A percentile compares a stretch with the other conserved stretches of the same genome.
Conservation (phyloP, 768 basidiomycete genomes). For the Suillus americanus region DNA sequence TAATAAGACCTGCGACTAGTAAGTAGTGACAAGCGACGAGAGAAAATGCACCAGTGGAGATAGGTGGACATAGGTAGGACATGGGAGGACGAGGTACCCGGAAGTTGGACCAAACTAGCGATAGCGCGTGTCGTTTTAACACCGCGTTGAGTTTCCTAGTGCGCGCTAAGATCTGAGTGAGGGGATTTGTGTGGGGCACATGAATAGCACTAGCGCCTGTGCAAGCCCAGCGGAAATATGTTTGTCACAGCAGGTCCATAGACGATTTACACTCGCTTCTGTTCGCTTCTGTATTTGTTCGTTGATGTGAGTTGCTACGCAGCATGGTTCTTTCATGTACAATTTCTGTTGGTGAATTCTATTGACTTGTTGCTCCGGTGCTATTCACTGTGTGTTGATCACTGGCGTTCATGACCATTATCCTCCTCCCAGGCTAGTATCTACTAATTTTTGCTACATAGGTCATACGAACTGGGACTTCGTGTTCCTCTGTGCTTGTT, state of each 20-base stretch:
- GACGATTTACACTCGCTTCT: background rate
- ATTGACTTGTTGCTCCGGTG: background rate
- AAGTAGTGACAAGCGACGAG: too few species aligned
- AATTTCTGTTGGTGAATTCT: background rate
- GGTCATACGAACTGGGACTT: background rate
- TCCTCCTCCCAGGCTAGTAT: background rate
- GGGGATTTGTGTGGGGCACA: too few species aligned
- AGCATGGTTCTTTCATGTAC: background rate
- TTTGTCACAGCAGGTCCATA: background rate
- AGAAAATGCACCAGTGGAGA: too few species aligned
- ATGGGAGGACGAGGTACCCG: too few species aligned
- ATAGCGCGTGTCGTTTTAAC: too few species aligned
- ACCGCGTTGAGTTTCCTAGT: too few species aligned
- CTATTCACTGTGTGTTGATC: background rate
- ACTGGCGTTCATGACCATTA: background rate
- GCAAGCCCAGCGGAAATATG: too few species aligned
- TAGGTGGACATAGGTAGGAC: too few species aligned
- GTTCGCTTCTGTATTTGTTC: background rate
- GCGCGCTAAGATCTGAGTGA: too few species aligned
- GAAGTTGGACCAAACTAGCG: too few species aligned
- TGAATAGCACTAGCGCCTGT: too few species aligned
- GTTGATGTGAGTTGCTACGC: background rate
- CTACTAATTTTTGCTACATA: background rate
- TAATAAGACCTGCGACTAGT: too few species aligned
- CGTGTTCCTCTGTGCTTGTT: background rate